phyloP scores from a whole-genome alignment of 345 rosid genomes.

The Citrus maxima region DNA sequence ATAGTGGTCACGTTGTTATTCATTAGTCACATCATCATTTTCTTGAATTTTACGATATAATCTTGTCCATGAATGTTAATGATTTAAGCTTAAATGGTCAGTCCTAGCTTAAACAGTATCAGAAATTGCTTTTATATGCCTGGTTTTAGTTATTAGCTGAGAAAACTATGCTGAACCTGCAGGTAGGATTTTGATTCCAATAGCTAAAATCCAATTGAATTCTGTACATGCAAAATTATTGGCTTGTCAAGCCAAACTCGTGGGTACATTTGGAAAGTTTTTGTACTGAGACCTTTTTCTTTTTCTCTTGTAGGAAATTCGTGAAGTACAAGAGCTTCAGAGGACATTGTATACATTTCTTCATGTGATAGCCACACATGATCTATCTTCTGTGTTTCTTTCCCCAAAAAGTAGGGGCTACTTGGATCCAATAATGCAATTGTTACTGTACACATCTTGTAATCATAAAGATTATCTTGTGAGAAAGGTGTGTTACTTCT shows the following conservation, averaged over 20 bases:
- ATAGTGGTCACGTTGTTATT: not conserved
- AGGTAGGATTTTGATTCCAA: not conserved
- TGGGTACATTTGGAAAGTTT: not conserved
- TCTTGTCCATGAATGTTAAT: not conserved
- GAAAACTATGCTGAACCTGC: not conserved
- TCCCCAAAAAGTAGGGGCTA: slow-evolving; percentile 54
- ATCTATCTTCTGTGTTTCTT: slow-evolving; percentile 80
- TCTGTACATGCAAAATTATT: not conserved
- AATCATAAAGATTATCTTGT: slow-evolving; percentile 68
- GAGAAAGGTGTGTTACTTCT: slow-evolving; percentile 60
- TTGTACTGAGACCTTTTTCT: not conserved
- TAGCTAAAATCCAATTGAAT: not conserved
- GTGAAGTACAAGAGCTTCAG: slow-evolving; percentile 90
- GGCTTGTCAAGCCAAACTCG: not conserved
- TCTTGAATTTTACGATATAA: not conserved
- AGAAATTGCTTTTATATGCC: not conserved
- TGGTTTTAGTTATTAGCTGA: not conserved
- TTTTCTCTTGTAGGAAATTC: slow-evolving; percentile 56
- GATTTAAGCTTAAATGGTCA: not conserved
- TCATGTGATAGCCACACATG: slow-evolving; percentile 77
- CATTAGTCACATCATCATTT: not conserved
- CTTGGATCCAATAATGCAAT: slow-evolving; percentile 61
- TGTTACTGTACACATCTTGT: slow-evolving; percentile 68
- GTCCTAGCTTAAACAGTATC: not conserved
- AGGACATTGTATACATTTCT: slow-evolving; percentile 79